Evolutionary conservation across 2,329 filamentous ascomycete genomes (phyloP).

Genomic region (Thielaviopsis populi): DNA sequence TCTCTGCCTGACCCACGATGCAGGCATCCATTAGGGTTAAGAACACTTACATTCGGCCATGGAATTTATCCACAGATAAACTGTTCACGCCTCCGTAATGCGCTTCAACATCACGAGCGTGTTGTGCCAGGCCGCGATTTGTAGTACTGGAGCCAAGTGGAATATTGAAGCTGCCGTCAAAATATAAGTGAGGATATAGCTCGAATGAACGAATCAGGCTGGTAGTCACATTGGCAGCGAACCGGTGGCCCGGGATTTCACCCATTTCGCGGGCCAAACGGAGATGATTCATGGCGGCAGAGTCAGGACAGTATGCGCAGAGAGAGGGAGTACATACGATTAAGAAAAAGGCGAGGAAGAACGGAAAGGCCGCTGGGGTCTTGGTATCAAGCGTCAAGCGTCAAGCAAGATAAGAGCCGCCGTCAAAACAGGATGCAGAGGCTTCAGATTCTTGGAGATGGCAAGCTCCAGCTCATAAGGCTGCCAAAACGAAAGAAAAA

Average conservation of each 20-base stretch:
- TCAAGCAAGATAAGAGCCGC: too few species aligned
- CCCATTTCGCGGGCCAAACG: conserved; percentile 64
- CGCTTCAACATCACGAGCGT: conserved; percentile 28
- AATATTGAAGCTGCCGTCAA: conserved; percentile 37
- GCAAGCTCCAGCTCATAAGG: too few species aligned
- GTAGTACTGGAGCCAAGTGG: neutral
- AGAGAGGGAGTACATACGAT: neutral
- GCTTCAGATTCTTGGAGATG: too few species aligned
- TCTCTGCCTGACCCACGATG: neutral
- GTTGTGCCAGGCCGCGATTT: neutral
- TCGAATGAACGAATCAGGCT: conserved; percentile 55
- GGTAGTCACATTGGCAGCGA: conserved; percentile 50
- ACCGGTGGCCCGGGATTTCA: conserved; percentile 44
- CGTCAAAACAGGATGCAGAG: too few species aligned
- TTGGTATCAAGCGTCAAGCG: too few species aligned
- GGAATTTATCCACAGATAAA: conserved; percentile 66
- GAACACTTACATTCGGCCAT: conserved; percentile 50
- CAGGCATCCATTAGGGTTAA: neutral
- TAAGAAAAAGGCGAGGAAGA: neutral
- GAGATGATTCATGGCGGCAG: conserved; percentile 48
- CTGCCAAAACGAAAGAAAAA: too few species aligned
- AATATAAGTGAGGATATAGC: conserved; percentile 50
- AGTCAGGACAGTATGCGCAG: neutral
- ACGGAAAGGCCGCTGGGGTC: neutral
- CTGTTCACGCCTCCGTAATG: conserved; percentile 68